Percentiles rank a stretch among this genome's conserved stretches.
Evolutionary conservation across 1,284 basidiomycete species (phyloP).

Genomic region (Trichosporon sp.): DNA sequence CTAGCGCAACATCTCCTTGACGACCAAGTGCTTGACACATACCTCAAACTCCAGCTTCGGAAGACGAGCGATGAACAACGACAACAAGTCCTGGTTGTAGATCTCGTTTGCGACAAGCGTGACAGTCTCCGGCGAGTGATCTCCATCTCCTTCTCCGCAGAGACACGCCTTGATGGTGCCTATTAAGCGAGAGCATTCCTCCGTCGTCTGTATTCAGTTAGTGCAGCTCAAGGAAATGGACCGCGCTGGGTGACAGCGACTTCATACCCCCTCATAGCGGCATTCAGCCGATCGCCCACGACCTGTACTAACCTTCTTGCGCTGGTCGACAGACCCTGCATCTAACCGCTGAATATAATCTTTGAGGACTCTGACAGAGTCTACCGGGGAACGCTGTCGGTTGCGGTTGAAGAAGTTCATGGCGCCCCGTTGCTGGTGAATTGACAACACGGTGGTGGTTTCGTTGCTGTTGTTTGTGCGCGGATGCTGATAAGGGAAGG

Average conservation of each 20-base stretch:
- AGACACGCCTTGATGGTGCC: slow-evolving; percentile 30
- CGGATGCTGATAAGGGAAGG: neutral
- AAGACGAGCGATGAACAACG: slow-evolving; percentile 74
- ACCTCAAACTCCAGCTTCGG: slow-evolving; percentile 90
- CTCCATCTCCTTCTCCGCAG: slow-evolving; percentile 34
- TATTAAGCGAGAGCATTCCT: slow-evolving; percentile 36
- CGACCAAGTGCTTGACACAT: slow-evolving; percentile 41
- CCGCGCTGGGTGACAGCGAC: too few relatives aligned
- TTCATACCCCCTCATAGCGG: too few relatives aligned
- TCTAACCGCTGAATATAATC: slow-evolving; percentile 76
- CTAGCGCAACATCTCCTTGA: neutral
- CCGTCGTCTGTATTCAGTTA: slow-evolving; percentile 10
- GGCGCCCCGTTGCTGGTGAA: neutral
- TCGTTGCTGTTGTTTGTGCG: neutral
- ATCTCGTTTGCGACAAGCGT: slow-evolving; percentile 94
- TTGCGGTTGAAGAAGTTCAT: slow-evolving; percentile 93
- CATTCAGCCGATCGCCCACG: too few relatives aligned
- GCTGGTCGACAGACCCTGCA: slow-evolving; percentile 60
- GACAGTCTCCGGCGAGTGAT: slow-evolving; percentile 66
- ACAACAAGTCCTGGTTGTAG: slow-evolving; percentile 82
- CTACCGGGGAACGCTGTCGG: slow-evolving; percentile 74
- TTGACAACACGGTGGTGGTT: neutral
- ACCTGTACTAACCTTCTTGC: slow-evolving; percentile 67
- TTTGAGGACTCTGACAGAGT: slow-evolving; percentile 70
- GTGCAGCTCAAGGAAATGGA: too few relatives aligned